Conservation (phyloP, 2,329 filamentous ascomycete genomes). For the Mollisiaceae sp. region DNA sequence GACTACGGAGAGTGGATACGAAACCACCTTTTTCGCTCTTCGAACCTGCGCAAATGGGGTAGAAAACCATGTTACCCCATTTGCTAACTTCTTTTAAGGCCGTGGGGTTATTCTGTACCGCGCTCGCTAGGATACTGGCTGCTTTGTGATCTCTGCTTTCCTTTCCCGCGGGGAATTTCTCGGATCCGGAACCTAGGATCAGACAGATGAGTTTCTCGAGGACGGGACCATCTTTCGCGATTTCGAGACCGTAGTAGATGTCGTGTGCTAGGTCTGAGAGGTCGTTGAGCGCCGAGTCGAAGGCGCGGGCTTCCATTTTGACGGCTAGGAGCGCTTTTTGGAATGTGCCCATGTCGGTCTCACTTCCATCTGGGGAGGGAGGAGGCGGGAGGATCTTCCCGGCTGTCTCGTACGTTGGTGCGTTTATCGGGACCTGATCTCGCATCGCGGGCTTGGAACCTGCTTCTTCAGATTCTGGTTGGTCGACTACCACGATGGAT, state of each 20-base stretch:
- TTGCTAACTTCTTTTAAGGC: slow-evolving; percentile 58
- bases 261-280: slow-evolving; percentile 71
- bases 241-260: slow-evolving; percentile 71
- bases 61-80: slow-evolving; percentile 48
- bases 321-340: slow-evolving; percentile 55
- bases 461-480: slow-evolving; percentile 43
- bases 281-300: slow-evolving; percentile 51
- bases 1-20: slow-evolving; percentile 35
- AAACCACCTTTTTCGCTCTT: slow-evolving; percentile 25
- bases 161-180: slow-evolving; percentile 30
- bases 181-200: slow-evolving; percentile 44
- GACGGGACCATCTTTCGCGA: slow-evolving; percentile 60
- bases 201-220: slow-evolving; percentile 63
- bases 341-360: slow-evolving; percentile 49
- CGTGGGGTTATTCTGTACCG: slow-evolving; percentile 69
- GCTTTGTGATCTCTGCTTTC: slow-evolving; percentile 48
- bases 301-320: slow-evolving; percentile 47
- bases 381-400: slow-evolving; percentile 64
- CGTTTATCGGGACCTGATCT: slow-evolving; percentile 51
- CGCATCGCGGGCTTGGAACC: slow-evolving; percentile 35
- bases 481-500: slow-evolving; percentile 42
- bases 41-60: slow-evolving; percentile 34
- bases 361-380: slow-evolving; percentile 41
- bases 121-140: slow-evolving; percentile 60
- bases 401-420: slow-evolving; percentile 61